Evolutionary conservation across 2,329 filamentous ascomycete species (phyloP).

Genomic region (Aspergillus udagawae): DNA sequence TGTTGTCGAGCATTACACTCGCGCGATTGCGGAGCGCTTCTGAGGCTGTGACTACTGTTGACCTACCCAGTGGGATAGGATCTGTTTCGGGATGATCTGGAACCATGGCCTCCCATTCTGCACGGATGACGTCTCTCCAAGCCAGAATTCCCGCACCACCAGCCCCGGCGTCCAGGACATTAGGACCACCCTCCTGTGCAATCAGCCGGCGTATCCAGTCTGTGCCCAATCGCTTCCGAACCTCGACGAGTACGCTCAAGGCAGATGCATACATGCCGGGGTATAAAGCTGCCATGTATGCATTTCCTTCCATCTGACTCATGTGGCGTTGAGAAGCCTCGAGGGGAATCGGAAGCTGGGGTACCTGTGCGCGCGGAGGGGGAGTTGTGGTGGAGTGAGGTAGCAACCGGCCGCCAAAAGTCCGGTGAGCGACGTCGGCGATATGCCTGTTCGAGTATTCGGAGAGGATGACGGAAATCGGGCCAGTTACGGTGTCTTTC

Average conservation of each 20-base stretch:
- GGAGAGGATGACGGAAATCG: conserved; percentile 65
- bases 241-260: conserved; percentile 55
- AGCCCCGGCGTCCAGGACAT: conserved; percentile 59
- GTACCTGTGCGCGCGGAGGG: conserved; percentile 43
- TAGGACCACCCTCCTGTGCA: conserved; percentile 52
- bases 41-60: conserved; percentile 75
- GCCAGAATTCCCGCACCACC: conserved; percentile 60
- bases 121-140: conserved; percentile 67
- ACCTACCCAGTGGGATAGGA: conserved; percentile 56
- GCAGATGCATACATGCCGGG: conserved; percentile 58
- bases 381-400: conserved; percentile 75
- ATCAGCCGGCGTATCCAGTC: conserved; percentile 57
- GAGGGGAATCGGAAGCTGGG: conserved; percentile 56
- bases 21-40: conserved; percentile 70
- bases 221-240: conserved; percentile 56
- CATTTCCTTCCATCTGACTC: conserved; percentile 59
- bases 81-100: conserved; percentile 39
- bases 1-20: conserved; percentile 76
- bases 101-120: conserved; percentile 73
- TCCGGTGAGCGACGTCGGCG: conserved; percentile 63
- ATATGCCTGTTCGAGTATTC: conserved; percentile 72
- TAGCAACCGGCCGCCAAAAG: conserved; percentile 72
- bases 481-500: conserved; percentile 62
- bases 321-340: conserved; percentile 54
- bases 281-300: conserved; percentile 56